Evolutionary conservation across 768 basidiomycete species (phyloP).

Genomic region (Leccinum fibrillosum): DNA sequence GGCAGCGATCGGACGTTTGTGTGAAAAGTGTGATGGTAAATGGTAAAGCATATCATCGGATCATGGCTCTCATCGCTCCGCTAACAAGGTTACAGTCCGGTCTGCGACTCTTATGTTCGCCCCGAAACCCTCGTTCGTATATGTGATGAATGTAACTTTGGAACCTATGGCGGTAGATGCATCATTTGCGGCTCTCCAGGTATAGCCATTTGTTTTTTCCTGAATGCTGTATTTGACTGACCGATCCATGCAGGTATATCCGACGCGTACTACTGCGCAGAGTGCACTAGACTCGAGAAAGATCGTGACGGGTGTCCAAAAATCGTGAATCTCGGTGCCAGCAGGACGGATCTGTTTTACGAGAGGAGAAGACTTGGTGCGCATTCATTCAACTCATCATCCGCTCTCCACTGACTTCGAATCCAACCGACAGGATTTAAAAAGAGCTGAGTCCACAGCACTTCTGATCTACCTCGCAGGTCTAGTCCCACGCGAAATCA

Average conservation of each 20-base stretch:
- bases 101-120: conserved; percentile 98
- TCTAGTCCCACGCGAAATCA: neutral
- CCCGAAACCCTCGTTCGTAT: conserved; percentile 97
- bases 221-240: neutral
- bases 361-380: conserved; percentile 81
- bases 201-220: conserved; percentile 28
- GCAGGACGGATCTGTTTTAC: conserved; percentile 89
- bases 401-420: neutral
- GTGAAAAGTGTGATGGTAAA: conserved; percentile 99
- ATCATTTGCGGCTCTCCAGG: conserved; percentile 97
- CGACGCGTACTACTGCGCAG: conserved; percentile 98
- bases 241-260: conserved; percentile 70
- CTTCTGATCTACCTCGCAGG: neutral
- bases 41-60: conserved; percentile 56
- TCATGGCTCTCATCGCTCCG: neutral
- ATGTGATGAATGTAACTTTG: conserved; percentile 99
- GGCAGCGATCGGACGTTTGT: conserved; percentile 92
- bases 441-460: conserved; percentile 26
- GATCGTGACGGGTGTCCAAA: conserved; percentile 98
- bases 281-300: conserved; percentile 95
- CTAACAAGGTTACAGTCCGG: conserved; percentile 58
- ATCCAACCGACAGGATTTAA: conserved; percentile 24
- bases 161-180: conserved; percentile 95
- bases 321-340: conserved; percentile 95
- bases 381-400: conserved; percentile 17